These are phyloP conservation scores for Ophiostoma montium DNA, from an alignment of 2,329 filamentous ascomycete species.

Conservation along the genomic window DNA sequence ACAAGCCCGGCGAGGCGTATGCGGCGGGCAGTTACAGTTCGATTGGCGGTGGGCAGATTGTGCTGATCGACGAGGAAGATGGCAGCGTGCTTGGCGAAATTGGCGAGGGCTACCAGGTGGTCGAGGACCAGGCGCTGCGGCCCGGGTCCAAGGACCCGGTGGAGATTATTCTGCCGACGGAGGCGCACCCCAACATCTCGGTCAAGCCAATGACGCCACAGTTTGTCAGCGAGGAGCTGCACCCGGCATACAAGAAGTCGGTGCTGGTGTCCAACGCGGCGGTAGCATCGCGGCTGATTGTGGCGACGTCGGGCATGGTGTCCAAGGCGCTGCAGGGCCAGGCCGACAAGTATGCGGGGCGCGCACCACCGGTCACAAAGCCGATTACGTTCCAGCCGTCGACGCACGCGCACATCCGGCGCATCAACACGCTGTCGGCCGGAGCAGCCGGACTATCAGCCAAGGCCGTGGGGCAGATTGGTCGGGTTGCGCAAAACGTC, in stretches of 20 bases:
- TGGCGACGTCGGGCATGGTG: conserved; percentile 71
- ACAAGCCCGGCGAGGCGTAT: conserved; percentile 67
- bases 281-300: conserved; percentile 78
- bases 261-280: conserved; percentile 76
- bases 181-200: conserved; percentile 48
- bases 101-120: conserved; percentile 17
- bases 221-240: conserved; percentile 64
- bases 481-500: conserved; percentile 75
- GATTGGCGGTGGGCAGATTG: conserved; percentile 58
- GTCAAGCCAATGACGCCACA: conserved; percentile 54
- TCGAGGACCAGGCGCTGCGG: conserved; percentile 62
- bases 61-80: conserved; percentile 89
- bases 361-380: conserved; percentile 60
- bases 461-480: conserved; percentile 75
- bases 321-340: conserved; percentile 63
- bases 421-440: conserved; percentile 75
- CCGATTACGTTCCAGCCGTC: conserved; percentile 79
- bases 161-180: conserved; percentile 58
- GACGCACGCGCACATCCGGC: conserved; percentile 73
- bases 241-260: conserved; percentile 85
- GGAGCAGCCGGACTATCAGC: conserved; percentile 67
- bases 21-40: conserved; percentile 46
- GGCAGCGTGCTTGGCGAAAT: conserved; percentile 82
- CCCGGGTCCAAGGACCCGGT: conserved; percentile 88
- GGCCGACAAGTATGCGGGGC: conserved; percentile 68